These are phyloP conservation scores for Entonaema liquescens DNA, from an alignment of 495 filamentous ascomycete genomes.

Conservation along the genomic window DNA sequence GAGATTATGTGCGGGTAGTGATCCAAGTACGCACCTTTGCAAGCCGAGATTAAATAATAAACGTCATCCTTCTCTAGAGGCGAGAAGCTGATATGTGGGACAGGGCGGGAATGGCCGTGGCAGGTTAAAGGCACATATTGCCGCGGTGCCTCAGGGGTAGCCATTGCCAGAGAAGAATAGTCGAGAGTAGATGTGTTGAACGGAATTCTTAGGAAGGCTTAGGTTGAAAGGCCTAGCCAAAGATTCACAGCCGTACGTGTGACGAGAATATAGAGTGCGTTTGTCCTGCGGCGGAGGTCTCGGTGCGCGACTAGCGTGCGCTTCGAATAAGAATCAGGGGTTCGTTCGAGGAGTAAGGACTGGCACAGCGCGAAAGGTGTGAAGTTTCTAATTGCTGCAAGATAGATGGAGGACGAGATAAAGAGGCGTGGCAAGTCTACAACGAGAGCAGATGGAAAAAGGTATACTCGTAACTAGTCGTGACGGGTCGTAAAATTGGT, in stretches of 20 bases:
- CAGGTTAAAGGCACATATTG: constrained; percentile 88
- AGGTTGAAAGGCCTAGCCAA: background rate
- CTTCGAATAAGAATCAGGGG: background rate
- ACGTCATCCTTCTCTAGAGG: constrained; percentile 80
- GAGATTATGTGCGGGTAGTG: background rate
- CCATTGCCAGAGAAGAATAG: constrained; percentile 45
- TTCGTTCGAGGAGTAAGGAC: background rate
- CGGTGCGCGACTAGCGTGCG: background rate
- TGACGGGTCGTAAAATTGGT: constrained; percentile 23
- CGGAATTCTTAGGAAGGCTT: background rate
- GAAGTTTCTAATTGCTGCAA: background rate
- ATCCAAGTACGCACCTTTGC: constrained; percentile 76
- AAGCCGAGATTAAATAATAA: constrained; percentile 96
- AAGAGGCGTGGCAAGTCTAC: background rate
- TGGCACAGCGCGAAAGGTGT: background rate
- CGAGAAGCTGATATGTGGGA: constrained; percentile 95
- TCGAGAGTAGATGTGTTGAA: background rate
- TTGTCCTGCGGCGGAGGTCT: background rate
- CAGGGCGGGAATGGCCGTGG: constrained; percentile 95
- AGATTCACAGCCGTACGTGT: background rate
- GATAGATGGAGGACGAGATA: background rate
- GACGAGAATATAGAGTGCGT: background rate
- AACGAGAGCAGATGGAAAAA: background rate
- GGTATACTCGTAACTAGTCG: constrained; percentile 16
- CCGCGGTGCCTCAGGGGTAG: constrained; percentile 55